A percentile compares a stretch with the other conserved stretches of the same genome.
phyloP scores from a whole-genome alignment of 2,329 filamentous ascomycete species.

The Aspergillus oerlinghausenensis region DNA sequence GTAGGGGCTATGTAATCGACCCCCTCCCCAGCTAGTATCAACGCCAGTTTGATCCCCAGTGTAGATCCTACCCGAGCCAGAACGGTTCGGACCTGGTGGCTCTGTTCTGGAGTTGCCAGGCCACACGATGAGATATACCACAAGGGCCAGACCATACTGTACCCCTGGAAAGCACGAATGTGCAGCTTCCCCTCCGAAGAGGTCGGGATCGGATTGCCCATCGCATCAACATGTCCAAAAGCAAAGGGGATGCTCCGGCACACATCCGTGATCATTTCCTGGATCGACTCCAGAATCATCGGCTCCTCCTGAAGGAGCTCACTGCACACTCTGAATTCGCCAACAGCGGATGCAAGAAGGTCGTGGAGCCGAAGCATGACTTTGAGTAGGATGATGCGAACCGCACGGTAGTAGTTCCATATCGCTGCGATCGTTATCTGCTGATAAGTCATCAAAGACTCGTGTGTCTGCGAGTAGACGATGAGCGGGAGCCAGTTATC shows the following conservation, averaged over 20 bases:
- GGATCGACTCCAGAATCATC: slow-evolving; percentile 18
- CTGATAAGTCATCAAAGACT: slow-evolving; percentile 31
- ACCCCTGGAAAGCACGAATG: slow-evolving; percentile 29
- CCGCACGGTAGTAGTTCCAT: slow-evolving; percentile 35
- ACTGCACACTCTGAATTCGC: slow-evolving; percentile 3
- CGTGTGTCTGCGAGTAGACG: slow-evolving; percentile 25
- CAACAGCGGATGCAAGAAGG: slow-evolving; percentile 13
- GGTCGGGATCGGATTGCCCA: slow-evolving; percentile 22
- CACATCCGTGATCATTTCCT: slow-evolving; percentile 31
- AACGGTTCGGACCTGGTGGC: slow-evolving; percentile 22
- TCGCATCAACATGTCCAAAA: slow-evolving; percentile 28
- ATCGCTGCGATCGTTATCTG: slow-evolving; percentile 22
- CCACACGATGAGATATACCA: slow-evolving; percentile 34
- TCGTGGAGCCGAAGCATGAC: slow-evolving; percentile 24
- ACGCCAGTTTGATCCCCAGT: slow-evolving; percentile 32
- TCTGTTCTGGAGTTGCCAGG: slow-evolving; percentile 28
- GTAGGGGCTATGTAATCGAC: neutral
- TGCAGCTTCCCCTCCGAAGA: slow-evolving; percentile 11
- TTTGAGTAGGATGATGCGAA: slow-evolving; percentile 30
- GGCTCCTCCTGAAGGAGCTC: slow-evolving; percentile 4
- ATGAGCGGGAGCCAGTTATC: slow-evolving; percentile 32
- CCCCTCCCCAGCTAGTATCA: slow-evolving; percentile 20
- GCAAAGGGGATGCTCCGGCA: slow-evolving; percentile 33
- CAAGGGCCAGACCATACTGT: slow-evolving; percentile 34
- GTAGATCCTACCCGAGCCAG: slow-evolving; percentile 27